Conservation (phyloP, 2,329 filamentous ascomycete genomes). For the Apiospora aurea region DNA sequence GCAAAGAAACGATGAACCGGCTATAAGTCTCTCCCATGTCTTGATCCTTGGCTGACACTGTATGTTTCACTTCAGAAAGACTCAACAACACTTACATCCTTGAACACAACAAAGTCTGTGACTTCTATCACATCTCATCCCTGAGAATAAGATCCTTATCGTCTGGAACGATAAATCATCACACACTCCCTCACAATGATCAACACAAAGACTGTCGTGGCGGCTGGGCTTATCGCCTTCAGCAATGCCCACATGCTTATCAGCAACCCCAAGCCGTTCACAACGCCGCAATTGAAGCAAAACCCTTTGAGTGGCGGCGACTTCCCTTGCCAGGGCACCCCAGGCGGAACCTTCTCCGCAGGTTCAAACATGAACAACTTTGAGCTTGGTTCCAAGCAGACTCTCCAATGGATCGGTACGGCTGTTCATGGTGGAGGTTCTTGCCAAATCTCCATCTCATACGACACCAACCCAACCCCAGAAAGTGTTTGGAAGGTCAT, state of each 20-base stretch:
- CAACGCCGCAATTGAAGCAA: slow-evolving; percentile 55
- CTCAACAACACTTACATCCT: slow-evolving; percentile 28
- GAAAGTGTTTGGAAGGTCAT: slow-evolving; percentile 85
- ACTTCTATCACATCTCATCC: slow-evolving; percentile 25
- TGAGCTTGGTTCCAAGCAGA: slow-evolving; percentile 66
- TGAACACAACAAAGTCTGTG: slow-evolving; percentile 22
- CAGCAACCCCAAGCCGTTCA: slow-evolving; percentile 70
- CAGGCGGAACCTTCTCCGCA: slow-evolving; percentile 51
- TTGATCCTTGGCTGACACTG: slow-evolving; percentile 25
- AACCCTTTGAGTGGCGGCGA: slow-evolving; percentile 72
- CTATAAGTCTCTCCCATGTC: neutral
- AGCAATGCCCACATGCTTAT: slow-evolving; percentile 81
- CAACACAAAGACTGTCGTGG: slow-evolving; percentile 56
- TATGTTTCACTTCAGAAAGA: slow-evolving; percentile 12
- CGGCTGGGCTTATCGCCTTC: slow-evolving; percentile 63
- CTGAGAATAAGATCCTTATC: slow-evolving; percentile 36
- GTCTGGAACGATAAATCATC: slow-evolving; percentile 51
- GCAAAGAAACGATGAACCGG: neutral
- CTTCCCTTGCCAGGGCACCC: slow-evolving; percentile 83
- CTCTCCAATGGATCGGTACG: slow-evolving; percentile 71
- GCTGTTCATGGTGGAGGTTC: slow-evolving; percentile 91
- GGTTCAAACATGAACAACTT: slow-evolving; percentile 63
- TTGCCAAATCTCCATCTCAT: slow-evolving; percentile 88
- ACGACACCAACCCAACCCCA: slow-evolving; percentile 72
- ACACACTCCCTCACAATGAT: slow-evolving; percentile 56